Evolutionary conservation across 768 basidiomycete species (phyloP).

Genomic region (Scleroderma citrinum): DNA sequence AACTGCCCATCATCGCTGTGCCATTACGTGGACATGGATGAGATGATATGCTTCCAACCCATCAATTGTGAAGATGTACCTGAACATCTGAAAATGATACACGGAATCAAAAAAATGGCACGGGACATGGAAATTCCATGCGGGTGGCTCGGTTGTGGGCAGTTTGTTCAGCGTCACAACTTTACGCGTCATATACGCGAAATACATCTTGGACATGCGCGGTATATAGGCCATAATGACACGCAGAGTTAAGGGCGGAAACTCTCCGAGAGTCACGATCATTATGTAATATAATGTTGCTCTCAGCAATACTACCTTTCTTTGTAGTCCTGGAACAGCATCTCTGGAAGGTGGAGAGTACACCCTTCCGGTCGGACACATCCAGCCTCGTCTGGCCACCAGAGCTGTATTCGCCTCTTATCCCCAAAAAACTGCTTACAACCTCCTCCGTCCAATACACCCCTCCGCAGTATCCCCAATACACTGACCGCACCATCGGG

Average conservation of each 20-base stretch:
- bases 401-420: conserved; percentile 54
- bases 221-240: too few species aligned
- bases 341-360: background rate
- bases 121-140: background rate
- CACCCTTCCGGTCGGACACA: background rate
- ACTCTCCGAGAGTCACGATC: too few species aligned
- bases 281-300: too few species aligned
- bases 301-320: background rate
- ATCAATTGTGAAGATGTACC: background rate
- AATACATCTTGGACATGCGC: background rate
- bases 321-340: background rate
- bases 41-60: background rate
- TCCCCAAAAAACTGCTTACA: conserved; percentile 54
- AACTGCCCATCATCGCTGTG: too few species aligned
- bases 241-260: too few species aligned
- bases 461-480: conserved; percentile 54
- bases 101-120: background rate
- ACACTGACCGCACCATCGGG: conserved; percentile 44
- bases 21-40: too few species aligned
- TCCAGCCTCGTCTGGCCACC: conserved; percentile 26
- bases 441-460: conserved; percentile 41
- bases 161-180: background rate
- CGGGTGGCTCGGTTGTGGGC: background rate
- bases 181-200: background rate
- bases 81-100: background rate